Conservation (phyloP, 257 asterid genomes). For the Striga asiatica region DNA sequence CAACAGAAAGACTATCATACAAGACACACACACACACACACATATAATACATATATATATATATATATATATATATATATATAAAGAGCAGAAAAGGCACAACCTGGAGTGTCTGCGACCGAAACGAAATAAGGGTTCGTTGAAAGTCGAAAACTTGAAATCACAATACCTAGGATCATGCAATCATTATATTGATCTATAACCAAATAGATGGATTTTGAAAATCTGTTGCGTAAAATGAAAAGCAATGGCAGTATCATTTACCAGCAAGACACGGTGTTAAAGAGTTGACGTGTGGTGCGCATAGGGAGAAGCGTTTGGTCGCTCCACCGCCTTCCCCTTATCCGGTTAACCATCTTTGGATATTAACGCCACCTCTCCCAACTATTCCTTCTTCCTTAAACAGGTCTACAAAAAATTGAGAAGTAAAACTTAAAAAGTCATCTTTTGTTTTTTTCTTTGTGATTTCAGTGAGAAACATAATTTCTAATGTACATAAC, state of each 20-base stretch:
- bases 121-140: slow-evolving; percentile 53
- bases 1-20: background rate
- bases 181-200: slow-evolving; percentile 7
- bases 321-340: slow-evolving; percentile 9
- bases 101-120: slow-evolving; percentile 74
- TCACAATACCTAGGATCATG: slow-evolving; percentile 57
- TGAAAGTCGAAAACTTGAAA: slow-evolving; percentile 45
- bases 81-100: too few species aligned
- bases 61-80: too few species aligned
- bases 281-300: slow-evolving; percentile 24
- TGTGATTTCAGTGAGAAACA: too few species aligned
- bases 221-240: background rate
- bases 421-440: too few species aligned
- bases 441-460: too few species aligned
- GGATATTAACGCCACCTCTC: too few species aligned
- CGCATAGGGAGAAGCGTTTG: slow-evolving; percentile 53
- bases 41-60: too few species aligned
- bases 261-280: slow-evolving; percentile 65
- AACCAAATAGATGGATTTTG: background rate
- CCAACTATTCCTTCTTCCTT: too few species aligned
- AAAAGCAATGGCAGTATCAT: background rate
- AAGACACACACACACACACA: background rate
- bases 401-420: too few species aligned
- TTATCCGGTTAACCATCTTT: background rate
- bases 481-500: too few species aligned